Percentiles rank a stretch among this genome's conserved stretches.
phyloP scores from a whole-genome alignment of 352 stramenopile genomes.

The Phytophthora tubulina region DNA sequence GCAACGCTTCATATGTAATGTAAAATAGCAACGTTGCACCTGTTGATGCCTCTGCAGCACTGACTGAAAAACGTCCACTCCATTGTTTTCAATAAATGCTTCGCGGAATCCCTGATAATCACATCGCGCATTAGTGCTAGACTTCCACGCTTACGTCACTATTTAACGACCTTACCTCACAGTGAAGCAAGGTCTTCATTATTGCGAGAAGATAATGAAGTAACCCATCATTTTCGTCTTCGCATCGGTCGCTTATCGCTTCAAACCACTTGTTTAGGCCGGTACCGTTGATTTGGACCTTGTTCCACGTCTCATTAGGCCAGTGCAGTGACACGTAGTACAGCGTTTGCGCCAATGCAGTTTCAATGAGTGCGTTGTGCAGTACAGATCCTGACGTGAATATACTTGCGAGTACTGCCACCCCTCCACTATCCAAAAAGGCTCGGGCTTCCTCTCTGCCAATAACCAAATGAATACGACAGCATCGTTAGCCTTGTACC shows the following conservation, averaged over 20 bases:
- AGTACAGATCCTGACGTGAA: slow-evolving; percentile 7
- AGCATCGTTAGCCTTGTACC: background rate
- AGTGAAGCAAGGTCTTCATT: slow-evolving; percentile 21
- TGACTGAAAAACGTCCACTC: slow-evolving; percentile 7
- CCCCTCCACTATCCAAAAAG: slow-evolving; percentile 22
- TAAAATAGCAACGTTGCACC: slow-evolving; percentile 15
- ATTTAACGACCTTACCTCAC: slow-evolving; percentile 14
- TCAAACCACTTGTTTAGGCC: slow-evolving; percentile 27
- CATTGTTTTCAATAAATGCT: slow-evolving; percentile 15
- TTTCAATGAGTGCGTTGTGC: slow-evolving; percentile 16
- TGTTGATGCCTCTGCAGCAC: slow-evolving; percentile 23
- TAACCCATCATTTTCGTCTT: slow-evolving; percentile 22
- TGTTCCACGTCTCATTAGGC: slow-evolving; percentile 32
- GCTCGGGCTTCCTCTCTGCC: slow-evolving; percentile 23
- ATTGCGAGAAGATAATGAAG: slow-evolving; percentile 32
- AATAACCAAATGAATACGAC: background rate
- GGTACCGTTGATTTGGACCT: slow-evolving; percentile 18
- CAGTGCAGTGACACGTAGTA: slow-evolving; percentile 32
- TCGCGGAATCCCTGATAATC: slow-evolving; percentile 16
- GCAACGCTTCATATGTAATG: background rate
- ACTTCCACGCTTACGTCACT: background rate
- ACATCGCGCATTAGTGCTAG: background rate
- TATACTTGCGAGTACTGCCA: slow-evolving; percentile 20
- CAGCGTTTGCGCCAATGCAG: slow-evolving; percentile 21
- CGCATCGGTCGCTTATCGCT: slow-evolving; percentile 14